phyloP scores from a whole-genome alignment of 2,329 filamentous ascomycete genomes.

The Penicillium fuscoglaucum region DNA sequence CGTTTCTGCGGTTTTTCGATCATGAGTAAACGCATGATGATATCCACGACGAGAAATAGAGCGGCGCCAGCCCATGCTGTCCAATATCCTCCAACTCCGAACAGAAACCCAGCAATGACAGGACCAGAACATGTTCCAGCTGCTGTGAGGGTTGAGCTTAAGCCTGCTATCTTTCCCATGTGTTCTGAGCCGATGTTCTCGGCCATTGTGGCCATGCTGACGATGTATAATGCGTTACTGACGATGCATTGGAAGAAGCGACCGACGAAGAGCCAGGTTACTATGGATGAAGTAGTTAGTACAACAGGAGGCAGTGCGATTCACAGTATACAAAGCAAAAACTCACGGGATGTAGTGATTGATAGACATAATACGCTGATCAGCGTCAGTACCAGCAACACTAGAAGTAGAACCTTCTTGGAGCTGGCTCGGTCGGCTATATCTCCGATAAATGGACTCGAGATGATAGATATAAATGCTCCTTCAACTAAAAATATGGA shows the following conservation, averaged over 20 bases:
- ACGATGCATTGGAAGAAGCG: constrained; percentile 18
- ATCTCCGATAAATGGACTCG: constrained; percentile 20
- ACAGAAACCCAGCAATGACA: constrained; percentile 26
- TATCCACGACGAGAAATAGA: constrained; percentile 28
- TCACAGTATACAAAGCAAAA: not conserved
- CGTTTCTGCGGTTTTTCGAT: constrained; percentile 7
- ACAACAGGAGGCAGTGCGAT: not conserved
- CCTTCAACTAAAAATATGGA: constrained; percentile 24
- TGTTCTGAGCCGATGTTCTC: constrained; percentile 17
- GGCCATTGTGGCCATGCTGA: constrained; percentile 16
- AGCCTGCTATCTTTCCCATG: constrained; percentile 18
- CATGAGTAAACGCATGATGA: constrained; percentile 27
- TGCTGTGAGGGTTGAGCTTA: constrained; percentile 7
- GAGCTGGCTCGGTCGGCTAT: constrained; percentile 17
- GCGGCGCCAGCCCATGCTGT: constrained; percentile 27
- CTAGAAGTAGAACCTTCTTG: constrained; percentile 17
- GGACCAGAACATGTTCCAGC: constrained; percentile 28
- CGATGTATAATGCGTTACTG: constrained; percentile 16
- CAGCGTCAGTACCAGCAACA: constrained; percentile 9
- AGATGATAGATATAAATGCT: constrained; percentile 19
- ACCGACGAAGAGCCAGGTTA: constrained; percentile 13
- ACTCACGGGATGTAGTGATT: constrained; percentile 8
- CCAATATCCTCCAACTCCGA: constrained; percentile 30
- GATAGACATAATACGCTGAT: constrained; percentile 15
- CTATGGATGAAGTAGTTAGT: not conserved